Base-by-base conservation (phyloP, 139 green algal genomes). In the Chlamydomonas eustigma region DNA sequence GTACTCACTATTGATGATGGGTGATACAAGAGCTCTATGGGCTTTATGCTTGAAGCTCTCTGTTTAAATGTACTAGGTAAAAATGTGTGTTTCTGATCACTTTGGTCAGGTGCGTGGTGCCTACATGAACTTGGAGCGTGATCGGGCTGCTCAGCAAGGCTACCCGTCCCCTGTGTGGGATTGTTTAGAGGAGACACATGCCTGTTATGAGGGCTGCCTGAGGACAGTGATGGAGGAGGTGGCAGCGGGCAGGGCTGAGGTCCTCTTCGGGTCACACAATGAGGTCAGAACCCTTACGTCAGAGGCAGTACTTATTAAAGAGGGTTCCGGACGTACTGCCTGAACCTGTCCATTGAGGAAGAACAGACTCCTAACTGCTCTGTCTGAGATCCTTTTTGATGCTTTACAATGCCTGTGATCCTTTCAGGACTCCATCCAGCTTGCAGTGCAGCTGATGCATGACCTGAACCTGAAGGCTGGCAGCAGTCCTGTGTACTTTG, bases 401-500 rank as follows among this genome's bases (percentile, higher is more conserved):
- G n/a, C n/a, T n/a, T 30, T 3, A 65, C 30, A 30, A 31, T 37
- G 2, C 30, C 44, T 34, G 4, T 68, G 6, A 88, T 94, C 87
- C 94, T 94, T 83, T n/a, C 85, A 91, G 75, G 64, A 71, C 4
- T 91, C 80, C 22, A 84, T 97, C 12, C 86, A 96, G 83, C 51
- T 32, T 0, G 83, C 89, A 2, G 84, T 96, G 31, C 34, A 32
- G 3, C 51, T 66, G 8, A 94, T 97, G 90, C 34, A 66, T 0
- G 67, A 71, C 33, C 81, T 90, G 37, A 79, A 77, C 2, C 76
- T 96, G 71, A 68, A 86, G 1, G 86, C 86, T 2, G 39, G 22
- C 2, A 51, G 64, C 32, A 66, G 65, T 4, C 82, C 81, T 12
- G 89, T 98, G 22, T 93, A 87, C 82, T 97, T 98, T 81, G 94